These are phyloP conservation scores for Emericellopsis cladophorae DNA, from an alignment of 2,329 filamentous ascomycete genomes.

Conservation along the genomic window DNA sequence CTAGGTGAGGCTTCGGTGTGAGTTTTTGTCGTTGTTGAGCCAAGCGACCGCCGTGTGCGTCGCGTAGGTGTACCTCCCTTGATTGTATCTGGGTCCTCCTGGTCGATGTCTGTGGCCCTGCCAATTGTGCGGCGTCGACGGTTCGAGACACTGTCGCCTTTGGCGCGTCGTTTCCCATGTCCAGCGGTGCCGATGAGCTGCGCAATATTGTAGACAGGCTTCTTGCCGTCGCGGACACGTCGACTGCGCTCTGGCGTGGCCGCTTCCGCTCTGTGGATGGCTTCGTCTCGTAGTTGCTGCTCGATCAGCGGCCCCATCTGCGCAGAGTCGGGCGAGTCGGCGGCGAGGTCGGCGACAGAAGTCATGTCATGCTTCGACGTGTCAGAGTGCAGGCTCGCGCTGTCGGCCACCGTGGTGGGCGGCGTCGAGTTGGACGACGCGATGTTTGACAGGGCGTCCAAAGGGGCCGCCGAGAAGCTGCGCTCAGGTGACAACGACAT, in stretches of 20 bases:
- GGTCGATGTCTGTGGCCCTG: background rate
- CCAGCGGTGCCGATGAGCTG: slow-evolving; percentile 48
- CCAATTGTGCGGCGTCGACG: slow-evolving; percentile 4
- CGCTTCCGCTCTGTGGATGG: slow-evolving; percentile 7
- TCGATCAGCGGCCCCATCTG: too few species aligned
- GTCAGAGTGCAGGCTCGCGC: slow-evolving; percentile 40
- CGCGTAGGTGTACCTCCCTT: background rate
- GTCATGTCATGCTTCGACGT: slow-evolving; percentile 24
- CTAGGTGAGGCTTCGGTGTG: slow-evolving; percentile 20
- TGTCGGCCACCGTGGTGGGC: slow-evolving; percentile 53
- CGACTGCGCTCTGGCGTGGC: slow-evolving; percentile 31
- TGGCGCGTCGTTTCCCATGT: slow-evolving; percentile 43
- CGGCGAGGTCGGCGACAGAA: slow-evolving; percentile 10
- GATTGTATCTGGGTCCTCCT: background rate
- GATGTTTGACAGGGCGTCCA: slow-evolving; percentile 31
- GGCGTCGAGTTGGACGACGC: slow-evolving; percentile 50
- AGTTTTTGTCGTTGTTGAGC: slow-evolving; percentile 34
- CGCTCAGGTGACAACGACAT: slow-evolving; percentile 21
- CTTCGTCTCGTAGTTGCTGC: background rate
- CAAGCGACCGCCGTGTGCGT: slow-evolving; percentile 6
- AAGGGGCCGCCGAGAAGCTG: slow-evolving; percentile 12
- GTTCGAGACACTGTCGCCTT: slow-evolving; percentile 30
- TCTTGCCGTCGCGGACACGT: slow-evolving; percentile 35
- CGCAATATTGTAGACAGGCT: slow-evolving; percentile 55
- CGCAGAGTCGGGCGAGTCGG: slow-evolving; percentile 4